phyloP scores from a whole-genome alignment of 345 rosid species.

The Eucalyptus lansdowneana region DNA sequence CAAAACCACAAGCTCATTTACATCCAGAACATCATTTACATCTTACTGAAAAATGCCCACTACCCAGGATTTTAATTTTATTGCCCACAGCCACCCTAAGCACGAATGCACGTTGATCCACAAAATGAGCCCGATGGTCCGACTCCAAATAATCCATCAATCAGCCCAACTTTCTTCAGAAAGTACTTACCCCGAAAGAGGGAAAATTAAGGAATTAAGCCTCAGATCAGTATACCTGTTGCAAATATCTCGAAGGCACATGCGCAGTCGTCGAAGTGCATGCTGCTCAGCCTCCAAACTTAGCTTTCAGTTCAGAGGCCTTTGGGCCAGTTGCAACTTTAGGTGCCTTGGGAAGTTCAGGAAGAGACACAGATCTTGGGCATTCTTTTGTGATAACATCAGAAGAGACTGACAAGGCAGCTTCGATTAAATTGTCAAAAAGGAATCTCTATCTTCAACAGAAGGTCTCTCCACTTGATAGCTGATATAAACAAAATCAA shows the following conservation, averaged over 20 bases:
- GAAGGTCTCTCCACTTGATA: slow-evolving; percentile 72
- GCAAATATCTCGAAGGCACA: slow-evolving; percentile 99
- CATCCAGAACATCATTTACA: background rate
- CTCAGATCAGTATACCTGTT: slow-evolving; percentile 42
- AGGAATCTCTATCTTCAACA: slow-evolving; percentile 64
- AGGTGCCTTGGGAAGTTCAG: slow-evolving; percentile 81
- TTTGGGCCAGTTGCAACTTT: slow-evolving; percentile 81
- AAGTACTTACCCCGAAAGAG: background rate
- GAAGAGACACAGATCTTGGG: slow-evolving; percentile 27
- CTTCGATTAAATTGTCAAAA: slow-evolving; percentile 73
- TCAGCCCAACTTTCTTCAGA: background rate
- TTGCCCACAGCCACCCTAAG: background rate
- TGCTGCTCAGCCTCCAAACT: slow-evolving; percentile 99
- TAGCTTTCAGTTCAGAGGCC: slow-evolving; percentile 85
- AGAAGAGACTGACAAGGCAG: slow-evolving; percentile 75
- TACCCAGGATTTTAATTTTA: background rate
- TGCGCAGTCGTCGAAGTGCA: slow-evolving; percentile 91
- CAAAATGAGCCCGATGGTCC: background rate
- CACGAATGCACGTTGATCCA: background rate
- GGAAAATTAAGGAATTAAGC: background rate
- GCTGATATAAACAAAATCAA: slow-evolving; percentile 35
- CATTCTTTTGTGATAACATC: slow-evolving; percentile 33
- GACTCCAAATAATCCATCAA: background rate
- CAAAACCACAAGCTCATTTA: background rate
- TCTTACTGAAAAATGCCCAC: background rate